Evolutionary conservation across 1,284 basidiomycete genomes (phyloP).

Genomic region (Rhodotorula sp.): DNA sequence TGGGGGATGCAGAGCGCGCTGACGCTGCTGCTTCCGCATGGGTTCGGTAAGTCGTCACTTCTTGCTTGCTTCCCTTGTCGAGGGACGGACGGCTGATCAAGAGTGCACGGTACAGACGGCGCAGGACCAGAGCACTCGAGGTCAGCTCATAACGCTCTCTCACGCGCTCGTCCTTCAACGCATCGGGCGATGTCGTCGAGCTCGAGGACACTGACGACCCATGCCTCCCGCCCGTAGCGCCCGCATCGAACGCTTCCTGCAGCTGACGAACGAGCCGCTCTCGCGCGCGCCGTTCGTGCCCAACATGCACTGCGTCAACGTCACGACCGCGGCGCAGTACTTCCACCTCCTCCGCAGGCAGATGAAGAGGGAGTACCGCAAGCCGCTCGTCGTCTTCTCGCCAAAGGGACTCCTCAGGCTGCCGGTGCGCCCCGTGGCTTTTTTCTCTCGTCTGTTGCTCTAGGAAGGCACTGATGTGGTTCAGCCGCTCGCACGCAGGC

Average conservation of each 20-base stretch:
- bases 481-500: conserved; percentile 57
- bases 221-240: conserved; percentile 56
- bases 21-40: conserved; percentile 44
- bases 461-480: not conserved
- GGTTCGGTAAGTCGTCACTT: conserved; percentile 21
- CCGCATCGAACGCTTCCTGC: conserved; percentile 73
- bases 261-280: conserved; percentile 71
- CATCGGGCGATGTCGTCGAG: not conserved
- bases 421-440: conserved; percentile 58
- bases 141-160: not conserved
- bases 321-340: conserved; percentile 83
- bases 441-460: not conserved
- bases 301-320: conserved; percentile 80
- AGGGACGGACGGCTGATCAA: not conserved
- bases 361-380: conserved; percentile 77
- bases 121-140: conserved; percentile 77
- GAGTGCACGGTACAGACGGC: conserved; percentile 60
- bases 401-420: conserved; percentile 80
- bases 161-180: not conserved
- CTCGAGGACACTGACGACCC: not conserved
- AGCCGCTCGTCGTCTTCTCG: conserved; percentile 76
- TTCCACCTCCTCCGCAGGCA: conserved; percentile 85
- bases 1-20: conserved; percentile 43
- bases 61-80: not conserved
- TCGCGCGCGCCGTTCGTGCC: conserved; percentile 51